Percentiles rank a stretch among this genome's conserved stretches.
These are phyloP conservation scores for Pythium phragmitis DNA, from an alignment of 352 stramenopile species.

Conservation along the genomic window DNA sequence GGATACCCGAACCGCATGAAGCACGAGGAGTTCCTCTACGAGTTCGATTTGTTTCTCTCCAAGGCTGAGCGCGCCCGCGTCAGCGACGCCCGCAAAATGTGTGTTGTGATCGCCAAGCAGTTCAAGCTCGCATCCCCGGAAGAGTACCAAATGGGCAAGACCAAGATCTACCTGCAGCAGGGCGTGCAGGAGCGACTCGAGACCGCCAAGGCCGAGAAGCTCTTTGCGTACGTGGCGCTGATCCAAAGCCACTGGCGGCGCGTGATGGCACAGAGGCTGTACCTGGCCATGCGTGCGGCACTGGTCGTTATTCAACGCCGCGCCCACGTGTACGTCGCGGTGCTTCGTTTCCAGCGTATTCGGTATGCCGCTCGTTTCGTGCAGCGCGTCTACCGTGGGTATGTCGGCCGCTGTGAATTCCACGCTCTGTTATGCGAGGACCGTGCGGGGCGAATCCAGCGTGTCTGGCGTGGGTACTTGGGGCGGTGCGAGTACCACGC, in stretches of 20 bases:
- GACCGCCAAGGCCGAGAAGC: slow-evolving; percentile 55
- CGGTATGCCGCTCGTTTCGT: slow-evolving; percentile 22
- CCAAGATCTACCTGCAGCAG: slow-evolving; percentile 87
- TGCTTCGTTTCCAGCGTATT: slow-evolving; percentile 35
- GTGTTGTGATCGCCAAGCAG: slow-evolving; percentile 49
- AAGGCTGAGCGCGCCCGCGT: slow-evolving; percentile 33
- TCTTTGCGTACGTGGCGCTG: slow-evolving; percentile 57
- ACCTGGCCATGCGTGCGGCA: slow-evolving; percentile 34
- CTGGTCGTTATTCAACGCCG: slow-evolving; percentile 50
- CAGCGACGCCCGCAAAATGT: slow-evolving; percentile 36
- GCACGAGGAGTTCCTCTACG: slow-evolving; percentile 80
- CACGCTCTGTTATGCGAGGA: slow-evolving; percentile 32
- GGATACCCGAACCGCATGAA: slow-evolving; percentile 97
- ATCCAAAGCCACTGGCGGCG: slow-evolving; percentile 72
- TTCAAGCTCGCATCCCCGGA: slow-evolving; percentile 61
- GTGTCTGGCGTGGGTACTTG: slow-evolving; percentile 40
- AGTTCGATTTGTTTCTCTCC: slow-evolving; percentile 54
- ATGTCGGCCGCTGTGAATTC: slow-evolving; percentile 29
- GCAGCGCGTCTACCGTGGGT: slow-evolving; percentile 39
- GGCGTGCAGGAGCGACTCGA: slow-evolving; percentile 76
- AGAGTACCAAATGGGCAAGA: slow-evolving; percentile 81
- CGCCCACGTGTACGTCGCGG: slow-evolving; percentile 44
- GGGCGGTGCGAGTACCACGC: slow-evolving; percentile 36
- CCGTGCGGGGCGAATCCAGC: slow-evolving; percentile 51
- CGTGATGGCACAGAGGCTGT: slow-evolving; percentile 36